Conservation (phyloP, 2,329 filamentous ascomycete genomes). For the Phialophora macrospora region DNA sequence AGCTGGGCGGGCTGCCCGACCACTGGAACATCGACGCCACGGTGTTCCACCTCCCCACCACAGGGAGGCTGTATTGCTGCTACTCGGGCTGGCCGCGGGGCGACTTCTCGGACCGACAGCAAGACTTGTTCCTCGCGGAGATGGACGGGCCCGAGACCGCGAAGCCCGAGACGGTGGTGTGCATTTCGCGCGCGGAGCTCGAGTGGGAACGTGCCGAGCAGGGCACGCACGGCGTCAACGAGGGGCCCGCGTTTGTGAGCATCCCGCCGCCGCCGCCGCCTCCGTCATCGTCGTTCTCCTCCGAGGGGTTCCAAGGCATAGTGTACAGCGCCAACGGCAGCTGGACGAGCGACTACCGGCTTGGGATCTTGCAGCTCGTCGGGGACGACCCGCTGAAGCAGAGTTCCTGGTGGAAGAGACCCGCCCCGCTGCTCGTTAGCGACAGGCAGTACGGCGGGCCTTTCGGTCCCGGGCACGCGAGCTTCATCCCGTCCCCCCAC, state of each 20-base stretch:
- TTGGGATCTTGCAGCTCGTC: slow-evolving; percentile 32
- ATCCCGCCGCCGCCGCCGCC: slow-evolving; percentile 4
- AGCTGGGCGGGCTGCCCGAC: slow-evolving; percentile 36
- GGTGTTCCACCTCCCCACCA: slow-evolving; percentile 27
- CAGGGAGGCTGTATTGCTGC: slow-evolving; percentile 30
- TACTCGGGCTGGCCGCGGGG: slow-evolving; percentile 38
- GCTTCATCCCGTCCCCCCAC: slow-evolving; percentile 34
- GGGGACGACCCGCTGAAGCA: slow-evolving; percentile 30
- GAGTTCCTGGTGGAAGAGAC: slow-evolving; percentile 35
- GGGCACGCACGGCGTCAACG: slow-evolving; percentile 37
- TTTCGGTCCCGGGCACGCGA: slow-evolving; percentile 39
- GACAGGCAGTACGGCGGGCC: slow-evolving; percentile 33
- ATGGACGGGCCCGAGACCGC: slow-evolving; percentile 32
- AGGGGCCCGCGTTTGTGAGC: slow-evolving; percentile 36
- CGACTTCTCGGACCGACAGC: slow-evolving; percentile 37
- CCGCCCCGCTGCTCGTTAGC: slow-evolving; percentile 31
- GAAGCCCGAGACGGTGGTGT: slow-evolving; percentile 21
- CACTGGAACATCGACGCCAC: slow-evolving; percentile 39
- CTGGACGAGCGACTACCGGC: slow-evolving; percentile 39
- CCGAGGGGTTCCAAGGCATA: slow-evolving; percentile 33
- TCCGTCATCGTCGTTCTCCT: no score
- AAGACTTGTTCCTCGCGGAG: slow-evolving; percentile 36
- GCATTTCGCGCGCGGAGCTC: slow-evolving; percentile 32
- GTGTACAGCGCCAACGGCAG: slow-evolving; percentile 39
- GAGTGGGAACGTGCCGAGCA: slow-evolving; percentile 37